Evolutionary conservation across 345 rosid genomes (phyloP).

Genomic region (Syzygium grande): DNA sequence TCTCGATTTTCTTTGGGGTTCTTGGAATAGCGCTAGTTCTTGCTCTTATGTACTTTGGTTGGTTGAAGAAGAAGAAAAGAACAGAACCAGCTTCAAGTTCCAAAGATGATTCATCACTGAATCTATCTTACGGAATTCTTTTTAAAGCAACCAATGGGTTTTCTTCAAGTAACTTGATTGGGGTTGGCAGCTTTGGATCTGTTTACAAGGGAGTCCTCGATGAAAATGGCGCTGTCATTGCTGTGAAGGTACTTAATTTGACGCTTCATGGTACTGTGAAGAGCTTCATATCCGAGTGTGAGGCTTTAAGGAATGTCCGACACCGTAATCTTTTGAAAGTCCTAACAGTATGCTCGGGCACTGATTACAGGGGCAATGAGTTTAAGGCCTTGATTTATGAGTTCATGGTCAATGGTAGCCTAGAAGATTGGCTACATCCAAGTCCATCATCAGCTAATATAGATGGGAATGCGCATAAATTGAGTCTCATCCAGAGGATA

Average conservation of each 20-base stretch:
- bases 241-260: background rate
- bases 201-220: background rate
- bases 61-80: background rate
- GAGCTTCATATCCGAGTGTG: background rate
- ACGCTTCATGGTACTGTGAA: background rate
- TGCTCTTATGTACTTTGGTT: fast-evolving
- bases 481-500: background rate
- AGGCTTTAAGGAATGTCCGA: background rate
- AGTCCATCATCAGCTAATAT: background rate
- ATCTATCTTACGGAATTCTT: background rate
- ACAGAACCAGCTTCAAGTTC: background rate
- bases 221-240: fast-evolving
- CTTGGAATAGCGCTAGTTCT: background rate
- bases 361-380: background rate
- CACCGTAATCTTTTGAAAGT: background rate
- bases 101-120: background rate
- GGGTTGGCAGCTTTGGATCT: background rate
- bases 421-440: background rate
- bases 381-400: background rate
- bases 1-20: background rate
- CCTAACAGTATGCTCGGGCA: background rate
- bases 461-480: fast-evolving
- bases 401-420: background rate
- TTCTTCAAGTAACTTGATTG: background rate
- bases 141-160: background rate